These are phyloP conservation scores for Leptosphaerulina australis DNA, from an alignment of 2,329 filamentous ascomycete species.

Conservation along the genomic window DNA sequence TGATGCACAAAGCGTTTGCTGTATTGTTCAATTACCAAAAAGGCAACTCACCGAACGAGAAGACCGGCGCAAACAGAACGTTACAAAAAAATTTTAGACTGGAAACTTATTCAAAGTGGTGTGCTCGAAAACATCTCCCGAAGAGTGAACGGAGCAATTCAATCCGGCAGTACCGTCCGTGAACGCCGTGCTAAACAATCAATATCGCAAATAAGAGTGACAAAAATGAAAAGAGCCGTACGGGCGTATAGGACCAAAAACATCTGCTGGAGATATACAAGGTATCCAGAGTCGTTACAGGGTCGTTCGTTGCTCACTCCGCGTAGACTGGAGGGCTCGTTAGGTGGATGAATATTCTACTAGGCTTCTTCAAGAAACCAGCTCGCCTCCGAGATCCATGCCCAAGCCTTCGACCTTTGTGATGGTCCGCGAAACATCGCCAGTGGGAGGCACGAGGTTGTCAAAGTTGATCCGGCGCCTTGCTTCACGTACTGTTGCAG, in stretches of 20 bases:
- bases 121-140: slow-evolving; percentile 9
- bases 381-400: slow-evolving; percentile 70
- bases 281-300: slow-evolving; percentile 15
- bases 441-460: slow-evolving; percentile 65
- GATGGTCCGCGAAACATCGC: slow-evolving; percentile 53
- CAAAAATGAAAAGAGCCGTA: not conserved
- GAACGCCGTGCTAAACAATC: slow-evolving; percentile 17
- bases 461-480: slow-evolving; percentile 83
- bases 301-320: slow-evolving; percentile 9
- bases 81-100: not conserved
- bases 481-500: slow-evolving; percentile 69
- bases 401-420: slow-evolving; percentile 61
- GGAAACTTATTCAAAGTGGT: not conserved
- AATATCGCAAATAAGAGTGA: slow-evolving; percentile 2
- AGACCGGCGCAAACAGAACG: not conserved
- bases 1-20: slow-evolving; percentile 35
- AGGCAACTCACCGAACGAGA: not conserved
- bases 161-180: slow-evolving; percentile 6
- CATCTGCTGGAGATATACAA: slow-evolving; percentile 6
- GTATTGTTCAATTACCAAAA: slow-evolving; percentile 22
- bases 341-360: not conserved
- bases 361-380: slow-evolving; percentile 54
- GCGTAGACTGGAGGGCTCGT: slow-evolving; percentile 3
- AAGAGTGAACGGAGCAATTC: not conserved
- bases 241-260: slow-evolving; percentile 3